Percentiles rank a stretch among this genome's conserved stretches.
Conservation (phyloP, 169 alveolate species). For the Miamiensis avidus region DNA sequence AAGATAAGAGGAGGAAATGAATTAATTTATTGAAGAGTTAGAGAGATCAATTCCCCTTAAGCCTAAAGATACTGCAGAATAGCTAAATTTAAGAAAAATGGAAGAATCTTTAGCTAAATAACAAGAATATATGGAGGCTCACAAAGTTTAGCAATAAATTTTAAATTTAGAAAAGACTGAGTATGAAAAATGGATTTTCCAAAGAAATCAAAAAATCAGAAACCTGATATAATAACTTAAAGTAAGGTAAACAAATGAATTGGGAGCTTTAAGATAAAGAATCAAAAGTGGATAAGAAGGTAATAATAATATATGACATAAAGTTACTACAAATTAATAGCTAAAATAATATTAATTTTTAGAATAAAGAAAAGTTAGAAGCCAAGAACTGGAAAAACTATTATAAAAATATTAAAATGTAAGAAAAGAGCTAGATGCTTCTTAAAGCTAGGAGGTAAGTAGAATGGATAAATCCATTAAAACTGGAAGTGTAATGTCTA, state of each 20-base stretch:
- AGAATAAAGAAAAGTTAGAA: slow-evolving; percentile 36
- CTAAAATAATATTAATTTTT: slow-evolving; percentile 8
- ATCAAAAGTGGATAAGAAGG: slow-evolving; percentile 60
- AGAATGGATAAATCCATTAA: background rate
- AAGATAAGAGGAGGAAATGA: slow-evolving; percentile 60
- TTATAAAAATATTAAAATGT: slow-evolving; percentile 54
- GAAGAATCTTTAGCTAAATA: slow-evolving; percentile 63
- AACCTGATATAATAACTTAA: slow-evolving; percentile 58
- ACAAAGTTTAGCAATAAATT: slow-evolving; percentile 69
- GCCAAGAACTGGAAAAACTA: slow-evolving; percentile 33
- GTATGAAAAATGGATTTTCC: slow-evolving; percentile 50
- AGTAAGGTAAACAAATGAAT: slow-evolving; percentile 65
- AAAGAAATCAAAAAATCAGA: slow-evolving; percentile 62
- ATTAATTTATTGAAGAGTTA: slow-evolving; percentile 50
- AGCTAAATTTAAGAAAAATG: slow-evolving; percentile 60
- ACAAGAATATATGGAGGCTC: slow-evolving; percentile 75
- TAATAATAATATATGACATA: slow-evolving; percentile 50
- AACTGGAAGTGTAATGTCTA: background rate
- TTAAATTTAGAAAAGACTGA: slow-evolving; percentile 62
- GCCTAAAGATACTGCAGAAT: slow-evolving; percentile 64
- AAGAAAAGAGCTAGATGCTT: slow-evolving; percentile 57
- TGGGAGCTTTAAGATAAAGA: slow-evolving; percentile 73
- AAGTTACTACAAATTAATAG: slow-evolving; percentile 9
- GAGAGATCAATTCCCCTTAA: slow-evolving; percentile 60
- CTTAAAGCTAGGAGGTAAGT: background rate